Base-by-base conservation (phyloP, 495 filamentous ascomycete genomes). In the Patellaria atrata region DNA sequence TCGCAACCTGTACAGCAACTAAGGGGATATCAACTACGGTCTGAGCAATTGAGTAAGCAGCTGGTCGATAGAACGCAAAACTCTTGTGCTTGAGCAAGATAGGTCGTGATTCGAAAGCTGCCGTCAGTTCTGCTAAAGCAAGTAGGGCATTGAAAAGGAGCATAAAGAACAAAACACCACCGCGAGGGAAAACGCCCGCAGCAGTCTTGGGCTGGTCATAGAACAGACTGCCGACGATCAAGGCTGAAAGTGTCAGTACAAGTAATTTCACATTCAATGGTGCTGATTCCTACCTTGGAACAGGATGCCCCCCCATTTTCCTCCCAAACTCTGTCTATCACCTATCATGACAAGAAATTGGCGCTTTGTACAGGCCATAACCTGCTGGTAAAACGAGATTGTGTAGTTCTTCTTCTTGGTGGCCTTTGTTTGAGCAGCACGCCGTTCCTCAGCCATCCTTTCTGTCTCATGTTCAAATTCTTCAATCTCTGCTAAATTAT, bases 71-170 rank as follows among this genome's bases (percentile, higher is more conserved):
- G 52, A 91, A 87, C 2, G 77, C 78, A 50, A 82, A 89, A 37
- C 68, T 73, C 55, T 82, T 81, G 53, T 93, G 84, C 43, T 89
- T 86, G 38, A 82, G 60, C 23, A 92, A 56, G 27, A 92, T 79
- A 2, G 77, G 79, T 17, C 78, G 67, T 7, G 70, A 71, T 3
- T 64, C 53, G 44, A 86, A 87, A 2, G 77, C 70, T 17, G 73
- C 58, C 11, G 75, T 82, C 21, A 87, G 61, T 44, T 91, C 83
- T 5, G 78, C 69, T 13, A 92, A 55, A 11, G 83, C 78, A 15
- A 87, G 65, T 22, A 91, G 65, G 18, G 79, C 70, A 45, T 86
- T 86, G 63, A 87, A 87, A 9, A 94, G 57, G 8, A 91, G 55
- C 28, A 77, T 67, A 52, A 82, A 83, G 57, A 89, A 91, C 49